Evolutionary conservation across 2,329 filamentous ascomycete genomes (phyloP).

Genomic region (Claviceps sp.): DNA sequence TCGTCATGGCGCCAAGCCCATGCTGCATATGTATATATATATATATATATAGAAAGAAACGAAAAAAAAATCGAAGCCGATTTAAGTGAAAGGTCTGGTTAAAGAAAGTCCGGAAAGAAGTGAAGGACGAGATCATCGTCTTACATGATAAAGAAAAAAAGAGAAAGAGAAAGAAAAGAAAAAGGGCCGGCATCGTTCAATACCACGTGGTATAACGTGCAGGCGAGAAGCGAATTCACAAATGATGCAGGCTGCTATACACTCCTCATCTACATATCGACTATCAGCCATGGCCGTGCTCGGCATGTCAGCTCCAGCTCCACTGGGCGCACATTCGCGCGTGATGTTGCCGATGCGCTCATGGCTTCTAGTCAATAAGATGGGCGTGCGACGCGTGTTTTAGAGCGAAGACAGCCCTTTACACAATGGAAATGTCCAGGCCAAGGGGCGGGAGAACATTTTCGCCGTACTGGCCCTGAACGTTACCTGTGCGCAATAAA

Average conservation of each 20-base stretch:
- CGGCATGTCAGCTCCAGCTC: not conserved
- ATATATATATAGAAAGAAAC: not conserved
- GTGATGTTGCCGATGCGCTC: not conserved
- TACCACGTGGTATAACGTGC: slow-evolving; percentile 22
- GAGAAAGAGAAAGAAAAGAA: slow-evolving; percentile 10
- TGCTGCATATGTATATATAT: slow-evolving; percentile 1
- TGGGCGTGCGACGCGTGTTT: not conserved
- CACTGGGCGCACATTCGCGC: not conserved
- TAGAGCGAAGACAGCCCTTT: slow-evolving; percentile 6
- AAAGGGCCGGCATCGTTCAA: slow-evolving; percentile 18
- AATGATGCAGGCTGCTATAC: not conserved
- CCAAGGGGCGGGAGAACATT: slow-evolving; percentile 34
- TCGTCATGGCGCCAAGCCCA: slow-evolving; percentile 9
- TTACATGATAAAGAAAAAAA: slow-evolving; percentile 7
- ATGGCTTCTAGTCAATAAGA: not conserved
- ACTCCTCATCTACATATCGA: slow-evolving; percentile 3
- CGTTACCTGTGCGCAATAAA: not conserved
- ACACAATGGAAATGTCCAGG: slow-evolving; percentile 13
- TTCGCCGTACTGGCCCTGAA: not conserved
- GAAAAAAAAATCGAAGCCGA: not conserved
- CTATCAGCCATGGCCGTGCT: not conserved
- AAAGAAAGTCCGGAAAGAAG: not conserved
- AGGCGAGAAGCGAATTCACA: slow-evolving; percentile 20
- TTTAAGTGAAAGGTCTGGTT: not conserved
- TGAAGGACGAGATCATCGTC: slow-evolving; percentile 4